A percentile compares a stretch with the other conserved stretches of the same genome.
These are phyloP conservation scores for Talaromyces sp. DNA, from an alignment of 2,329 filamentous ascomycete genomes.

Conservation along the genomic window DNA sequence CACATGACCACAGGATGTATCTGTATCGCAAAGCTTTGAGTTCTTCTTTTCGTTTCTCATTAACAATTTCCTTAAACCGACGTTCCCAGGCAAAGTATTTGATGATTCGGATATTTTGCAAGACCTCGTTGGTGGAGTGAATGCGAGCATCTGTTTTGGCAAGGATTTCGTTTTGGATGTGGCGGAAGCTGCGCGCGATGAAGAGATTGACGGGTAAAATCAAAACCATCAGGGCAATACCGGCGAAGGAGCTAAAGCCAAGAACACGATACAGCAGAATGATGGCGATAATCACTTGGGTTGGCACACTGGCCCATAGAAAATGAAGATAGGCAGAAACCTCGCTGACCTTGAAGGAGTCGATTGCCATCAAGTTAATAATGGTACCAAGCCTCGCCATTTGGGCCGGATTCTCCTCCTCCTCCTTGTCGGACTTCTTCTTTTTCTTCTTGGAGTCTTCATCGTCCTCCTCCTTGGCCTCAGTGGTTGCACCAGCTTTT, in stretches of 20 bases:
- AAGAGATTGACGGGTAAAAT: constrained; percentile 86
- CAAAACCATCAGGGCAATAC: constrained; percentile 82
- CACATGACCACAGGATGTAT: constrained; percentile 86
- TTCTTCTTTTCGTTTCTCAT: constrained; percentile 79
- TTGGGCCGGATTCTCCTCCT: constrained; percentile 55
- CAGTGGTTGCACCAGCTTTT: constrained; percentile 73
- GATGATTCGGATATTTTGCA: constrained; percentile 97
- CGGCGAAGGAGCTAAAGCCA: constrained; percentile 88
- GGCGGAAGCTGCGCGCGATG: constrained; percentile 79
- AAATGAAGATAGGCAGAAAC: constrained; percentile 94
- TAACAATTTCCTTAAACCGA: constrained; percentile 77
- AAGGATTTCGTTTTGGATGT: constrained; percentile 85
- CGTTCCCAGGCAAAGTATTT: constrained; percentile 99
- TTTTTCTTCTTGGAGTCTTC: constrained; percentile 39
- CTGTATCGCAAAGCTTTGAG: constrained; percentile 71
- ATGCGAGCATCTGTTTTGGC: constrained; percentile 92
- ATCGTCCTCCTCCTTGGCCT: constrained; percentile 61
- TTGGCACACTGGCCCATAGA: constrained; percentile 84
- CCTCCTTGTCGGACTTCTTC: constrained; percentile 16
- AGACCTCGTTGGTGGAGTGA: constrained; percentile 90
- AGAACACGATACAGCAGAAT: constrained; percentile 82
- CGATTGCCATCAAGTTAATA: constrained; percentile 98
- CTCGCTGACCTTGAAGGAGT: constrained; percentile 97
- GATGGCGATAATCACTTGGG: constrained; percentile 78
- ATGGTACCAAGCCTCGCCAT: constrained; percentile 88